Percentiles rank a stretch among this genome's conserved stretches.
Conservation (phyloP, 1,284 basidiomycete species). For the Cutaneotrichosporon cutaneum region DNA sequence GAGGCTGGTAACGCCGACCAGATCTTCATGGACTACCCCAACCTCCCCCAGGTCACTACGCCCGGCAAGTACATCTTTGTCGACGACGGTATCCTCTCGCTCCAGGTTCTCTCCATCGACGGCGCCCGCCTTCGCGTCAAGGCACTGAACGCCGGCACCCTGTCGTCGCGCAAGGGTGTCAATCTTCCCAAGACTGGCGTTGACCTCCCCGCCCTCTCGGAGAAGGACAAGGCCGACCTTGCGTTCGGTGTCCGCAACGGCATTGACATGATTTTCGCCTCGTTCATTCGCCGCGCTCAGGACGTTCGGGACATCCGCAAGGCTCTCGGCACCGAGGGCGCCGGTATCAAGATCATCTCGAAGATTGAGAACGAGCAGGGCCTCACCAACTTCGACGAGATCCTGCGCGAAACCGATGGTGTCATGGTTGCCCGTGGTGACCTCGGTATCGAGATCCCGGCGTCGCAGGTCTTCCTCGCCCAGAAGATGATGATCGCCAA, state of each 20-base stretch:
- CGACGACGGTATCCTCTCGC: constrained; percentile 93
- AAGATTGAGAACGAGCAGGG: constrained; percentile 99
- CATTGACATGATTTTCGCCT: constrained; percentile 98
- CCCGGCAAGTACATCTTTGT: constrained; percentile 96
- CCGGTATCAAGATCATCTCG: constrained; percentile 94
- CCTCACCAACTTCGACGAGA: constrained; percentile 96
- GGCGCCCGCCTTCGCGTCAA: constrained; percentile 79
- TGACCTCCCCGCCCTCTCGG: constrained; percentile 94
- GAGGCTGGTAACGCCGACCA: constrained; percentile 77
- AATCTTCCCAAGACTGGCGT: constrained; percentile 98
- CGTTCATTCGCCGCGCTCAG: constrained; percentile 89
- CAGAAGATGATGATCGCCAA: constrained; percentile 99
- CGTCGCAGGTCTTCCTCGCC: constrained; percentile 93
- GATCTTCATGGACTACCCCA: constrained; percentile 88
- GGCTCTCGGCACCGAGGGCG: constrained; percentile 86
- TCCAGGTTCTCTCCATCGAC: constrained; percentile 85
- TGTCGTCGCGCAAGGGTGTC: constrained; percentile 98
- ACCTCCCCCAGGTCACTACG: constrained; percentile 91
- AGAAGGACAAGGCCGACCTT: constrained; percentile 96
- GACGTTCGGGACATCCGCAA: constrained; percentile 89
- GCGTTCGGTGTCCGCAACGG: constrained; percentile 94
- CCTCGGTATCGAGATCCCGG: constrained; percentile 96
- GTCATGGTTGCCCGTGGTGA: constrained; percentile 99
- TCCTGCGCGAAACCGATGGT: constrained; percentile 86
- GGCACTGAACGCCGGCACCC: constrained; percentile 85